Percentiles rank a stretch among this genome's conserved stretches.
Conservation (phyloP, 2,329 filamentous ascomycete species). For the Endoconidiophora laricicola region DNA sequence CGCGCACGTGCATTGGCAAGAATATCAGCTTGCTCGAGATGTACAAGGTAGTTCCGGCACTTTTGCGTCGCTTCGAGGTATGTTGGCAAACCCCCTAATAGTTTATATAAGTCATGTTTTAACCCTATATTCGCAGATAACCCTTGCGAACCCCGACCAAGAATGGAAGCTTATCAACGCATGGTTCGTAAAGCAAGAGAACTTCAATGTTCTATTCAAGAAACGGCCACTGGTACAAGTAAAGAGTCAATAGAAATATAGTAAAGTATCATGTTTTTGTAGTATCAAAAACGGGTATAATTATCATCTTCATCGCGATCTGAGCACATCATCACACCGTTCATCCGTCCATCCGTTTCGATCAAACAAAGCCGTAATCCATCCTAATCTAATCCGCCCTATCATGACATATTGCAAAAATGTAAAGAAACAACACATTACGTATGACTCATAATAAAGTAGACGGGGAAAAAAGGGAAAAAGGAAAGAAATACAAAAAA, state of each 20-base stretch:
- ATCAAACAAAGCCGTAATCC: not conserved
- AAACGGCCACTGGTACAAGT: conserved; percentile 17
- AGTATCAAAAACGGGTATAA: not conserved
- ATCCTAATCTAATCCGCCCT: no score
- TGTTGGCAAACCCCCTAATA: conserved; percentile 14
- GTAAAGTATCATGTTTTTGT: not conserved
- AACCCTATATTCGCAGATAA: not conserved
- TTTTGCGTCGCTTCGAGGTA: conserved; percentile 49
- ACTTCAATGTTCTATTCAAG: conserved; percentile 33
- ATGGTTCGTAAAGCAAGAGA: conserved; percentile 46
- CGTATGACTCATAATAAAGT: no score
- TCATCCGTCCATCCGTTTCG: no score
- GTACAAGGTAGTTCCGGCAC: conserved; percentile 42
- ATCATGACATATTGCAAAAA: no score
- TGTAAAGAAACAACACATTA: no score
- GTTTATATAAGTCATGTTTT: not conserved
- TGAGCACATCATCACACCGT: no score
- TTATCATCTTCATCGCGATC: no score
- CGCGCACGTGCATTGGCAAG: conserved; percentile 53
- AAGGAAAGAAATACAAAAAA: no score
- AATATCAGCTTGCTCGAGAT: conserved; percentile 47
- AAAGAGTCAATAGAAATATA: not conserved
- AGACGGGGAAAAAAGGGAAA: no score
- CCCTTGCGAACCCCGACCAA: conserved; percentile 26
- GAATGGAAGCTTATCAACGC: conserved; percentile 45